A percentile compares a stretch with the other conserved stretches of the same genome.
These are phyloP conservation scores for Neurospora sp. DNA, from an alignment of 2,329 filamentous ascomycete species.

Conservation along the genomic window DNA sequence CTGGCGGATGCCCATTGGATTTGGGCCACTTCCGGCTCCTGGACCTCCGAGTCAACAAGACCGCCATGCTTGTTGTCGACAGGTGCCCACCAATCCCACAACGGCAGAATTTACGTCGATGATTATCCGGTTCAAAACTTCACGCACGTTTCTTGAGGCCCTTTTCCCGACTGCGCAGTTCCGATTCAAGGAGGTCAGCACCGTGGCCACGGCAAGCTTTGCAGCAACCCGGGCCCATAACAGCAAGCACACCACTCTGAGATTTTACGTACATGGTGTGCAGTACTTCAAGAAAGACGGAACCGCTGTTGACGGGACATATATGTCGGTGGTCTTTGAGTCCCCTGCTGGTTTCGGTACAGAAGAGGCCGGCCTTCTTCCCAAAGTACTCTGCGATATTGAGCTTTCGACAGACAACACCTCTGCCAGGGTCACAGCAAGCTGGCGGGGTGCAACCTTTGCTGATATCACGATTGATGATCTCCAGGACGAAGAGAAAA, in stretches of 20 bases:
- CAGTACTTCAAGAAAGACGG: slow-evolving; percentile 44
- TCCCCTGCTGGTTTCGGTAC: slow-evolving; percentile 47
- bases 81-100: slow-evolving; percentile 8
- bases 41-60: slow-evolving; percentile 15
- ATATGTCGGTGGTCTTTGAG: slow-evolving; percentile 49
- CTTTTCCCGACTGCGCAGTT: slow-evolving; percentile 33
- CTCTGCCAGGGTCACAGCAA: slow-evolving; percentile 28
- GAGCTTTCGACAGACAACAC: slow-evolving; percentile 25
- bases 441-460: slow-evolving; percentile 28
- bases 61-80: not conserved
- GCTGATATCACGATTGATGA: slow-evolving; percentile 12
- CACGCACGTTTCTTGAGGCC: slow-evolving; percentile 36
- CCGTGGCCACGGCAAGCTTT: slow-evolving; percentile 33
- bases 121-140: slow-evolving; percentile 40
- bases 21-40: slow-evolving; percentile 32
- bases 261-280: slow-evolving; percentile 53
- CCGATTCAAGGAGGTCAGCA: slow-evolving; percentile 32
- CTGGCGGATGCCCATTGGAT: slow-evolving; percentile 36
- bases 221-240: slow-evolving; percentile 42
- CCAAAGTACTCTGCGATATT: slow-evolving; percentile 44
- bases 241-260: slow-evolving; percentile 45
- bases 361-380: slow-evolving; percentile 49
- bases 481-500: slow-evolving; percentile 11
- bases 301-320: slow-evolving; percentile 38
- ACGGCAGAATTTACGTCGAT: slow-evolving; percentile 29